These are phyloP conservation scores for Fusarium pininemorale DNA, from an alignment of 2,329 filamentous ascomycete genomes.

Conservation along the genomic window DNA sequence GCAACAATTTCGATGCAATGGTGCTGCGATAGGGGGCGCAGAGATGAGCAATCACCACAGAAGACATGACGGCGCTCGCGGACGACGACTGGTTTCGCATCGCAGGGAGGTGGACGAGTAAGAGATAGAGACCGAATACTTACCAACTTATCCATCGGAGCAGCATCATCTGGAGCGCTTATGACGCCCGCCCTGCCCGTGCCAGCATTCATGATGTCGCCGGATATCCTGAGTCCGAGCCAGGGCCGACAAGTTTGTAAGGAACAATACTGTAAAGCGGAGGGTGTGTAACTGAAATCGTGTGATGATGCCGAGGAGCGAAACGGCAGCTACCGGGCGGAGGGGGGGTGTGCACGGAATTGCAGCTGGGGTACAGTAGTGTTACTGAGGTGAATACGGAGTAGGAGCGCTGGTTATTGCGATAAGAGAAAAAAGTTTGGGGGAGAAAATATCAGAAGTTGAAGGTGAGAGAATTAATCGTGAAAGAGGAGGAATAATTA, in stretches of 20 bases:
- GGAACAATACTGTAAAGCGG: constrained; percentile 24
- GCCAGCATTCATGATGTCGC: constrained; percentile 51
- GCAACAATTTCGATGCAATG: constrained; percentile 1
- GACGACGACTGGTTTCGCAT: constrained; percentile 7
- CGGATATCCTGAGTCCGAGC: constrained; percentile 37
- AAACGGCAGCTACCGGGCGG: constrained; percentile 43
- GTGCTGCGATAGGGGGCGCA: constrained; percentile 18
- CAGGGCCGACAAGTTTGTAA: constrained; percentile 39
- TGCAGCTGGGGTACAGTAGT: constrained; percentile 35
- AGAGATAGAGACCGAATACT: constrained; percentile 44
- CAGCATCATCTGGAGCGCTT: constrained; percentile 61
- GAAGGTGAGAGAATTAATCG: background rate
- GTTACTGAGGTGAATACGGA: constrained; percentile 5
- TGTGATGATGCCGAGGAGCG: constrained; percentile 47
- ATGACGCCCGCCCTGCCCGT: constrained; percentile 68
- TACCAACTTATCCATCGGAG: constrained; percentile 68
- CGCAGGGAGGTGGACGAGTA: constrained; percentile 19
- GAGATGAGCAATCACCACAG: constrained; percentile 4
- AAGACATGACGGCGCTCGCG: constrained; percentile 13
- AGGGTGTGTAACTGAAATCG: constrained; percentile 48
- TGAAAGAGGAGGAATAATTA: constrained; percentile 10
- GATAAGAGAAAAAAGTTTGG: constrained; percentile 10
- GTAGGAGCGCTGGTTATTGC: background rate
- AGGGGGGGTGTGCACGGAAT: constrained; percentile 43
- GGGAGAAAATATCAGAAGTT: background rate